Conservation (phyloP, 2,329 filamentous ascomycete species). For the Arthrinium phaeospermum region DNA sequence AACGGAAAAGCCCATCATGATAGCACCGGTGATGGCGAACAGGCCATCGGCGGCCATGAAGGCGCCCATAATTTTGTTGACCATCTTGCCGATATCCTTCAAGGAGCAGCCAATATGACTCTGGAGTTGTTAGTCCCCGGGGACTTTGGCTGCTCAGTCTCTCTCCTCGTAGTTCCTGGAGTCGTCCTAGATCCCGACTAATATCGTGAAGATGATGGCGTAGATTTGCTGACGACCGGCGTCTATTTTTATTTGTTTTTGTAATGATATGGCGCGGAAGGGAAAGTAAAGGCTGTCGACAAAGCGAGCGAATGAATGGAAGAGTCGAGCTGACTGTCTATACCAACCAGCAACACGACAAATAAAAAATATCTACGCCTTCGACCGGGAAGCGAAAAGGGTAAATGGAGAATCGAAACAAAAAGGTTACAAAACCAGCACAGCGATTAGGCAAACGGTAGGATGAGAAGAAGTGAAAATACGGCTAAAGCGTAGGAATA, state of each 20-base stretch:
- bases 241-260: constrained; percentile 34
- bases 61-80: constrained; percentile 59
- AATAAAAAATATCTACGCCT: constrained; percentile 16
- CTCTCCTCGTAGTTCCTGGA: constrained; percentile 27
- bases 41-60: constrained; percentile 55
- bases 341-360: constrained; percentile 11
- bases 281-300: constrained; percentile 1
- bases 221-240: constrained; percentile 44
- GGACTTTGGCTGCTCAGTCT: constrained; percentile 6
- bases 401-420: constrained; percentile 29
- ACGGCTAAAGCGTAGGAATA: not conserved
- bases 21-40: constrained; percentile 58
- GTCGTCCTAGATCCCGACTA: constrained; percentile 8
- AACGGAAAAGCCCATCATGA: constrained; percentile 62
- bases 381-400: constrained; percentile 20
- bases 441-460: constrained; percentile 14
- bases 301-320: constrained; percentile 8
- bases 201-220: not conserved
- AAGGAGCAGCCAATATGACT: constrained; percentile 5
- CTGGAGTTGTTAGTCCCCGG: not conserved
- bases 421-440: not conserved
- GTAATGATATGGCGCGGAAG: constrained; percentile 6
- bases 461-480: constrained; percentile 10
- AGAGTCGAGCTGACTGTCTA: constrained; percentile 13
- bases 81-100: constrained; percentile 45